Base-by-base conservation (phyloP, 2,329 filamentous ascomycete species). In the Chaetomium globosum region DNA sequence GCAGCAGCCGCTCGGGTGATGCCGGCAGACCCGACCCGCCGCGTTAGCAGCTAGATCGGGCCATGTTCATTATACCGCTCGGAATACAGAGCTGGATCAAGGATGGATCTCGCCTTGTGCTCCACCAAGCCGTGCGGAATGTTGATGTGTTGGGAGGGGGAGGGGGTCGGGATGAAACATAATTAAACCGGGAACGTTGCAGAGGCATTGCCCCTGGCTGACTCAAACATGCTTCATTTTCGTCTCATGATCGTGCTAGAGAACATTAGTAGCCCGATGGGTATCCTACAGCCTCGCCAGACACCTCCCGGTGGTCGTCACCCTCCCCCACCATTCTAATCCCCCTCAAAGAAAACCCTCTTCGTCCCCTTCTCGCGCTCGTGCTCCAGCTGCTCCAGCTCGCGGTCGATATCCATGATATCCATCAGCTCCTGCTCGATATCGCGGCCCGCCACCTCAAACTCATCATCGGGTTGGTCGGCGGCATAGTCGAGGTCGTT, bases 31-130 rank as follows among this genome's bases (percentile, higher is more conserved):
- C 53, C 33, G 21, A 52, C 19, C 48, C 43, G 21, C 48, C 9
- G 46, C 53, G 33, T 51, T n/a, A 19, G 56, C 52, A 66, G 33
- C 33, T 21, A 36, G 31, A 26, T 1, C 6, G 23, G 49, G 55
- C 51, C 74, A 70, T 54, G 66, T 68, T 85, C 80, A 68, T 82
- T 89, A 68, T 89, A 85, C 86, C 87, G 87, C 87, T 87, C 86
- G 85, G 86, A 89, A 89, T 89, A 89, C 87, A 89, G 85, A 88
- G 86, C 83, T 81, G 79, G 75, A 74, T 83, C 86, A 89, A 89
- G 87, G 87, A 89, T 86, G 80, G 80, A 76, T 87, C 87, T 89
- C 85, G 85, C 87, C 87, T 89, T 89, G 86, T 85, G 85, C 87
- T 89, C 86, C 87, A 89, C 87, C 87, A 86, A 83, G 85, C 85